A percentile compares a stretch with the other conserved stretches of the same genome.
phyloP scores from a whole-genome alignment of 257 asterid genomes.

The Rauvolfia tetraphylla region DNA sequence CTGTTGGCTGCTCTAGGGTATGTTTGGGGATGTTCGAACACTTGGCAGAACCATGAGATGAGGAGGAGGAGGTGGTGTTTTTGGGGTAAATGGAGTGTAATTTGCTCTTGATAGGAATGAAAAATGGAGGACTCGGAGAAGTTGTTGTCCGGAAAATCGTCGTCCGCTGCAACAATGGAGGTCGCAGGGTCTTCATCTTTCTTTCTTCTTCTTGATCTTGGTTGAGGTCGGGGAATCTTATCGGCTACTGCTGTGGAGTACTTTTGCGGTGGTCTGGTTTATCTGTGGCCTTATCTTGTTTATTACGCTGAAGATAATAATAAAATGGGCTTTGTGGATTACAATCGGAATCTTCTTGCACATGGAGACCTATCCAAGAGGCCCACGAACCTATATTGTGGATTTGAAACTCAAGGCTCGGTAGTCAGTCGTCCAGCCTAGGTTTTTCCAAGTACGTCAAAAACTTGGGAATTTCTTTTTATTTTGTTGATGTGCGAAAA shows the following conservation, averaged over 20 bases:
- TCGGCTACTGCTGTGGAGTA: not conserved
- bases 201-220: not conserved
- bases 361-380: no score
- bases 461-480: no score
- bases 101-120: not conserved
- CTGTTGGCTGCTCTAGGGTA: not conserved
- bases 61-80: not conserved
- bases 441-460: no score
- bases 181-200: constrained; percentile 17
- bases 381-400: no score
- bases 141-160: not conserved
- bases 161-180: constrained; percentile 11
- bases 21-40: not conserved
- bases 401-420: no score
- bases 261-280: not conserved
- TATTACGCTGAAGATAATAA: not conserved
- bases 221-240: not conserved
- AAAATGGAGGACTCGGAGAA: not conserved
- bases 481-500: no score
- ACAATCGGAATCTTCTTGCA: no score
- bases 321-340: not conserved
- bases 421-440: no score
- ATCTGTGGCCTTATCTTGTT: constrained; percentile 3
- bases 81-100: not conserved
- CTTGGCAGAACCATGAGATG: not conserved